Conservation (phyloP, 2,329 filamentous ascomycete species). For the Pyricularia pennisetigena region DNA sequence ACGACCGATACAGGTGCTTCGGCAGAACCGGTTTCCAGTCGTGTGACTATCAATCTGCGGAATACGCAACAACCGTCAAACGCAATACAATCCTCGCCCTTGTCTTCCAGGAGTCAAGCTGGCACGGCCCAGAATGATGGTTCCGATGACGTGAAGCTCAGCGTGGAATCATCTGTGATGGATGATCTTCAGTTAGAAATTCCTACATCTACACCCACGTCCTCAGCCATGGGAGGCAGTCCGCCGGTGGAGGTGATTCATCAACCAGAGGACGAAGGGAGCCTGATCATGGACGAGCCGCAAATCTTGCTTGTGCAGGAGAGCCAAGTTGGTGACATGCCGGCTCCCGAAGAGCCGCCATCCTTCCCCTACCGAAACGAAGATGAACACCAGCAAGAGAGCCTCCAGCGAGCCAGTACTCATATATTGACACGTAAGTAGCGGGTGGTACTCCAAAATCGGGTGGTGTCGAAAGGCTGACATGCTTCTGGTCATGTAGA, state of each 20-base stretch:
- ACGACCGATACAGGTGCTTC: slow-evolving; percentile 11
- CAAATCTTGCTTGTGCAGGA: neutral
- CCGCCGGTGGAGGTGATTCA: slow-evolving; percentile 33
- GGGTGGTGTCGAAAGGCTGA: slow-evolving; percentile 15
- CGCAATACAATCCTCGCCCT: slow-evolving; percentile 30
- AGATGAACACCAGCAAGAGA: slow-evolving; percentile 11
- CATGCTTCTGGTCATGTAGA: slow-evolving; percentile 22
- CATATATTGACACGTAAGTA: slow-evolving; percentile 2
- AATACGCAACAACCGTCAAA: slow-evolving; percentile 30
- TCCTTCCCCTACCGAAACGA: slow-evolving; percentile 32
- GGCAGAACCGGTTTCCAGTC: slow-evolving; percentile 37
- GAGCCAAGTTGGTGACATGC: slow-evolving; percentile 10
- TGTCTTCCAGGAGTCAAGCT: slow-evolving; percentile 23
- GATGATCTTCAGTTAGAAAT: slow-evolving; percentile 21
- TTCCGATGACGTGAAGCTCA: slow-evolving; percentile 13
- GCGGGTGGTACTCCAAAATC: neutral
- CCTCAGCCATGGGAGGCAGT: slow-evolving; percentile 29
- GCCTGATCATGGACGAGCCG: neutral
- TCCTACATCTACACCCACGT: slow-evolving; percentile 19
- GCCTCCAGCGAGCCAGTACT: neutral
- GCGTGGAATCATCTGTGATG: slow-evolving; percentile 34
- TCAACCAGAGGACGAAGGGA: slow-evolving; percentile 24
- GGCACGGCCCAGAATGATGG: neutral
- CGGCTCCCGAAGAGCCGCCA: slow-evolving; percentile 19
- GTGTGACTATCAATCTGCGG: slow-evolving; percentile 51